phyloP scores from a whole-genome alignment of 768 basidiomycete species.

The Pleurotus djamor region DNA sequence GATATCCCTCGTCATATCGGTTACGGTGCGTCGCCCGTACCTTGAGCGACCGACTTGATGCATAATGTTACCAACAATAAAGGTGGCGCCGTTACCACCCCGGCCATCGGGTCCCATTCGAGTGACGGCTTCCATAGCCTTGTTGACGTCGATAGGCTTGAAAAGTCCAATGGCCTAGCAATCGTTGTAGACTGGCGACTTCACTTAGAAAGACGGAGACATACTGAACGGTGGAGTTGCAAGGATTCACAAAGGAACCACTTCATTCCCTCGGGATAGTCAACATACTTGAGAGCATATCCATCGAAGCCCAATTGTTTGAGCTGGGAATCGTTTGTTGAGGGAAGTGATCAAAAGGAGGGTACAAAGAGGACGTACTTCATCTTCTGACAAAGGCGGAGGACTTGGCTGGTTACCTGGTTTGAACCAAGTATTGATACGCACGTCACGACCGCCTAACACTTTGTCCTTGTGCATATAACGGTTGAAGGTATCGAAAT shows the following conservation, averaged over 20 bases:
- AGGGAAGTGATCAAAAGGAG: neutral
- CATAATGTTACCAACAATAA: constrained; percentile 56
- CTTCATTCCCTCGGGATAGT: constrained; percentile 71
- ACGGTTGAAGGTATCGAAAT: constrained; percentile 69
- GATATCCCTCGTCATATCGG: constrained; percentile 62
- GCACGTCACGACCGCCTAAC: constrained; percentile 42
- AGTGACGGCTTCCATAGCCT: constrained; percentile 61
- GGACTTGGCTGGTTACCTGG: constrained; percentile 33
- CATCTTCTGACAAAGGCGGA: constrained; percentile 58
- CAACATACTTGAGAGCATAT: constrained; percentile 80
- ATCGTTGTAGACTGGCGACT: neutral
- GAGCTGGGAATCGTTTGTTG: constrained; percentile 43
- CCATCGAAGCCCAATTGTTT: constrained; percentile 66
- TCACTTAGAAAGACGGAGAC: constrained; percentile 16
- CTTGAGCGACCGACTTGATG: constrained; percentile 64
- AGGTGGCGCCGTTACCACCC: constrained; percentile 54
- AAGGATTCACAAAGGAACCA: constrained; percentile 66
- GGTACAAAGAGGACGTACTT: constrained; percentile 37
- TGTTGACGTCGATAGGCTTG: constrained; percentile 44
- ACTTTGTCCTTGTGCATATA: constrained; percentile 54
- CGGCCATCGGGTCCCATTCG: constrained; percentile 35
- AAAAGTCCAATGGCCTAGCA: constrained; percentile 62
- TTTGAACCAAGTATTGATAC: constrained; percentile 71
- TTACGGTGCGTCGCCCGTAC: constrained; percentile 66
- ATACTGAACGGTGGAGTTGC: constrained; percentile 72